phyloP scores from a whole-genome alignment of 2,329 filamentous ascomycete species.

The Apiospora arundinis region DNA sequence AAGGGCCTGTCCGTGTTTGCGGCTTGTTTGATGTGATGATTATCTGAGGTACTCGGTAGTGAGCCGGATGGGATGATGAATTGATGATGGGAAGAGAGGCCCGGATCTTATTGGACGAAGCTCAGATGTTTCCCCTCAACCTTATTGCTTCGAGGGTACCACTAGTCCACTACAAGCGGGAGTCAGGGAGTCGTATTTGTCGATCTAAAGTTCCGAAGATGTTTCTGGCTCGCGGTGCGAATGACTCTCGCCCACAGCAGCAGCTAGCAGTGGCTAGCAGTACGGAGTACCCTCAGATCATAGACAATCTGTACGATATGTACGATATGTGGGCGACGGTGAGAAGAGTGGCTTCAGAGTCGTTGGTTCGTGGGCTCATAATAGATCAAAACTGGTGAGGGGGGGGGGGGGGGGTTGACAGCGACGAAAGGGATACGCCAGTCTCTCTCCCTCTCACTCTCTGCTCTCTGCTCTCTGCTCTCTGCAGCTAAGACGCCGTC shows the following conservation, averaged over 20 bases:
- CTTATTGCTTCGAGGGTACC: background rate
- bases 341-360: background rate
- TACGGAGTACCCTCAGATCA: background rate
- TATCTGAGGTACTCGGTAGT: too few relatives aligned
- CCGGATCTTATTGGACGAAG: background rate
- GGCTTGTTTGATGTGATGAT: background rate
- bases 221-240: conserved; percentile 11
- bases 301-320: background rate
- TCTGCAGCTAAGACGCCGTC: too few relatives aligned
- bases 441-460: too few relatives aligned
- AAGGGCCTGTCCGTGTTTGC: background rate
- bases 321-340: background rate
- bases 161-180: background rate
- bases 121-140: conserved; percentile 11
- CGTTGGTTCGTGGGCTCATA: conserved; percentile 12
- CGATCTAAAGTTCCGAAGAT: conserved; percentile 2
- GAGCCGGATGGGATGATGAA: background rate
- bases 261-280: background rate
- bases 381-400: background rate
- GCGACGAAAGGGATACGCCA: background rate
- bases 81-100: background rate
- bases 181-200: background rate
- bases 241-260: conserved; percentile 8
- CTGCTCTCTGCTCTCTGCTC: background rate
- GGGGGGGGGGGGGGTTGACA: background rate